Percentiles rank a stretch among this genome's conserved stretches.
phyloP scores from a whole-genome alignment of 345 rosid species.

The Luvunga scandens region DNA sequence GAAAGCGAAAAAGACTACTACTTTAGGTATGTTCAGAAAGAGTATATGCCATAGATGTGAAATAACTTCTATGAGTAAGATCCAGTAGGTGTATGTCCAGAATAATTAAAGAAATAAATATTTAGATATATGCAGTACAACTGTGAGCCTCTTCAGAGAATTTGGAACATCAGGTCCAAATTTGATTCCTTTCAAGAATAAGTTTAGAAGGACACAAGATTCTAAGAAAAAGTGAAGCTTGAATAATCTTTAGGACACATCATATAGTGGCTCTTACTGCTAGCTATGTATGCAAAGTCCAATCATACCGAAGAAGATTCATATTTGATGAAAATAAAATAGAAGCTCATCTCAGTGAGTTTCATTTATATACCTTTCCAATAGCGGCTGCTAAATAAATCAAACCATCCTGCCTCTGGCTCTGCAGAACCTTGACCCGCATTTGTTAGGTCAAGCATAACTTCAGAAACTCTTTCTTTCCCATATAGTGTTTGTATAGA shows the following conservation, averaged over 20 bases:
- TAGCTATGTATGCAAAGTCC: background rate
- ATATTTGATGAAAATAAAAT: background rate
- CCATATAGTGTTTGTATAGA: constrained; percentile 79
- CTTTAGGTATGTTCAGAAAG: background rate
- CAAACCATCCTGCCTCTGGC: constrained; percentile 98
- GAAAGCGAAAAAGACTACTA: background rate
- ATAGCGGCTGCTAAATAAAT: constrained; percentile 87
- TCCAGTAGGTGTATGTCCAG: background rate
- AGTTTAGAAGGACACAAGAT: background rate
- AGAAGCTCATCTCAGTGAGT: background rate
- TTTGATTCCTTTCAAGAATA: background rate
- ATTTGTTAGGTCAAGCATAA: constrained; percentile 67
- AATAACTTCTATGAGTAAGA: background rate
- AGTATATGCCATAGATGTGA: background rate
- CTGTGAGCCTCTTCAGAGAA: background rate
- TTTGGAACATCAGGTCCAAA: background rate
- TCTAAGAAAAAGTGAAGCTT: background rate
- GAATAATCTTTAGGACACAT: background rate
- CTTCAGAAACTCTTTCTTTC: constrained; percentile 84
- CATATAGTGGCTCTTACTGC: background rate
- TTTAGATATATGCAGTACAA: background rate
- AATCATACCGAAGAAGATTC: background rate
- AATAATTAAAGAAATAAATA: too few species aligned
- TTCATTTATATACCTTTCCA: constrained; percentile 67
- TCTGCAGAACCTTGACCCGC: constrained; percentile 72